Evolutionary conservation across 2,329 filamentous ascomycete species (phyloP).

Genomic region (Pseudocercospora macadamiae): DNA sequence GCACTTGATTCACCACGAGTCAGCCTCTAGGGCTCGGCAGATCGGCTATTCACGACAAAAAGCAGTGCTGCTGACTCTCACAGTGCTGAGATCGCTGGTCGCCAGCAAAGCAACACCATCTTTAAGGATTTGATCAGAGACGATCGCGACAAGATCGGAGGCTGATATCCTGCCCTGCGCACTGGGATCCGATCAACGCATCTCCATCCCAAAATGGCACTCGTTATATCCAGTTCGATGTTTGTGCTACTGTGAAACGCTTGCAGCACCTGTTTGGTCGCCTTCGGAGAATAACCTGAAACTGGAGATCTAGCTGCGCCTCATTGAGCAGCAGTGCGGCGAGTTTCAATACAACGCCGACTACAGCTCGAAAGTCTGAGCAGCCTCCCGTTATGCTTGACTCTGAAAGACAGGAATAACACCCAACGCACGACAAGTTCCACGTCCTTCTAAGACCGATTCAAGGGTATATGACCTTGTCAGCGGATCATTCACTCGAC

Average conservation of each 20-base stretch:
- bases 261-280: constrained; percentile 4
- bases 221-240: constrained; percentile 7
- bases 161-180: background rate
- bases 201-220: constrained; percentile 7
- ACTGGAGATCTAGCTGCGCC: constrained; percentile 1
- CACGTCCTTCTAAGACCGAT: too few species aligned
- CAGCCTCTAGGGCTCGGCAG: background rate
- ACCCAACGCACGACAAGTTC: too few species aligned
- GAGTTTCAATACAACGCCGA: background rate
- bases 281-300: constrained; percentile 17
- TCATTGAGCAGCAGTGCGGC: background rate
- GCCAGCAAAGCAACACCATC: background rate
- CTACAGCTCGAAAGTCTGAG: background rate
- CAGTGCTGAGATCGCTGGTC: background rate
- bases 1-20: background rate
- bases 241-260: constrained; percentile 14
- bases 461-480: background rate
- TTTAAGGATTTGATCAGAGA: background rate
- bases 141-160: background rate
- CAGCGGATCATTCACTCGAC: background rate
- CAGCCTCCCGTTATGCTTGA: background rate
- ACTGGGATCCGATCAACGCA: constrained; percentile 15
- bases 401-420: background rate
- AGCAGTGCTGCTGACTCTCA: constrained; percentile 1
- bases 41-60: background rate